Base-by-base conservation (phyloP, 768 basidiomycete genomes). In the Mycena maculata region DNA sequence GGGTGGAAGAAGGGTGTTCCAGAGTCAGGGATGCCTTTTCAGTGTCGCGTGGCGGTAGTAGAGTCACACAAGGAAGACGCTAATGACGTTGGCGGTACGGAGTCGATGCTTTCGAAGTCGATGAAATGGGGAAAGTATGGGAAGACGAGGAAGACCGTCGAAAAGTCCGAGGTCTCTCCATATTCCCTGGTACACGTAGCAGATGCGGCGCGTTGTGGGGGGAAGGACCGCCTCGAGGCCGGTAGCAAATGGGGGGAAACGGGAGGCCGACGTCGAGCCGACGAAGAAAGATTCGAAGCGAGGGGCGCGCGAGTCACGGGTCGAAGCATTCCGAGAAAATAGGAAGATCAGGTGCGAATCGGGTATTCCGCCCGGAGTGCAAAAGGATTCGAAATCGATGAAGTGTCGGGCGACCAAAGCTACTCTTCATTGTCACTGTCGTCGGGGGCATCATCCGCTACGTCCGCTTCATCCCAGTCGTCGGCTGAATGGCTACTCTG, bases 401-500 rank as follows among this genome's bases (percentile, higher is more conserved):
- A 12, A 8, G 8, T 10, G 20, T 5, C 22, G 20, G 9, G 13
- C 20, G 13, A 12, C 6, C 13, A 22, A 6, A 8, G n/a, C 23
- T 45, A 22, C 30, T 62, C 36, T 4, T 57, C 63, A 39, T 23
- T 28, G 2, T 36, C 39, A 22, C 15, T 28, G 27, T 56, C 41
- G 16, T 54, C 59, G 23, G 27, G 25, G 3, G 1, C 15, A 1
- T 64, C 52, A 3, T 50, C 56, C 25, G 60, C 63, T n/a, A 41
- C 62, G 4, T 70, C 54, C 0, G 47, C 60, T 7, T 45, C 45
- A n/a, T 36, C 55, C 7, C 52, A 53, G 2, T 57, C 49, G 2
- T 67, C 67, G 12, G 38, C 62, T 9, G 33, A 20, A 3, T 59
- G 65, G 36, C 22, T 25, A 3, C 42, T 69, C 72, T n/a, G n/a